Conservation (phyloP, 2,329 filamentous ascomycete species). For the Aurifilum marmelostoma region DNA sequence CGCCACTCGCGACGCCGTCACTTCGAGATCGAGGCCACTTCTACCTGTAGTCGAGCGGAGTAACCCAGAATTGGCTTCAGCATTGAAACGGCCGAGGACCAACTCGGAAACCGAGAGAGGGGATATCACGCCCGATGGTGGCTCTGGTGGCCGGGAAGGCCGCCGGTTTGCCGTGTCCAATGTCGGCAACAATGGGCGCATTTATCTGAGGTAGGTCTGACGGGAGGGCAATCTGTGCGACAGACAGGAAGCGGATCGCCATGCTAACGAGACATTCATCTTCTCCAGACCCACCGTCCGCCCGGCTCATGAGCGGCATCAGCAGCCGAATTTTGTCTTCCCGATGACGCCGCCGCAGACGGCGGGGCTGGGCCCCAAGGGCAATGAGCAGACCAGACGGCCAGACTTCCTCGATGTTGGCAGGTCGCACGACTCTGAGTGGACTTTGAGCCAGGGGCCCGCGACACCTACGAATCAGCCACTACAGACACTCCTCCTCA, state of each 20-base stretch:
- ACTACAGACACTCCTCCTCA: slow-evolving; percentile 39
- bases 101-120: slow-evolving; percentile 58
- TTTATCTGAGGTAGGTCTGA: slow-evolving; percentile 72
- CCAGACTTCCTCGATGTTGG: slow-evolving; percentile 31
- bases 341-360: slow-evolving; percentile 64
- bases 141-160: slow-evolving; percentile 64
- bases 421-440: slow-evolving; percentile 43
- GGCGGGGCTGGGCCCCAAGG: slow-evolving; percentile 55
- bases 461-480: slow-evolving; percentile 42
- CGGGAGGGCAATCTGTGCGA: too few relatives aligned
- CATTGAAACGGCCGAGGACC: slow-evolving; percentile 47
- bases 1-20: slow-evolving; percentile 22
- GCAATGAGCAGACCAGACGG: slow-evolving; percentile 37
- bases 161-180: slow-evolving; percentile 80
- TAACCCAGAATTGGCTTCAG: slow-evolving; percentile 45
- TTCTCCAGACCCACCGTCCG: slow-evolving; percentile 60
- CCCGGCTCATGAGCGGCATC: slow-evolving; percentile 63
- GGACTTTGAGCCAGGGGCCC: slow-evolving; percentile 47
- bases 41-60: slow-evolving; percentile 52
- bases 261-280: slow-evolving; percentile 3
- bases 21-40: slow-evolving; percentile 42
- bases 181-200: slow-evolving; percentile 80
- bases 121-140: slow-evolving; percentile 63
- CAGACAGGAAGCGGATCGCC: not conserved
- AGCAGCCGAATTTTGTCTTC: slow-evolving; percentile 63